These are phyloP conservation scores for Berkeleyomyces rouxiae DNA, from an alignment of 2,329 filamentous ascomycete genomes.

Conservation along the genomic window DNA sequence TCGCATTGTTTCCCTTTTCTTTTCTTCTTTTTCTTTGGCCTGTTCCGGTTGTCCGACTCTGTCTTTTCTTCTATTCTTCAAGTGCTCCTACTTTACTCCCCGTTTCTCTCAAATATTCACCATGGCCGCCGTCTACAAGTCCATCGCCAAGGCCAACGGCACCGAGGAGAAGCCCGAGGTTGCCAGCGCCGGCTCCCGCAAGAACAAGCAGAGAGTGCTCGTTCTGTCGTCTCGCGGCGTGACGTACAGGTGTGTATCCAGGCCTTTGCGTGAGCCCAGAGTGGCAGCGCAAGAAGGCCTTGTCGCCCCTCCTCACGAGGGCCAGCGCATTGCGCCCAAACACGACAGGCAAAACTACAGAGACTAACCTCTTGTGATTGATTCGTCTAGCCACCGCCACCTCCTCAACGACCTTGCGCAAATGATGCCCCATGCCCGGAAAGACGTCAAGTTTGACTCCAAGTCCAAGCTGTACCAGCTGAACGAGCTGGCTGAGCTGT, in stretches of 20 bases:
- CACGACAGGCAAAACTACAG: not conserved
- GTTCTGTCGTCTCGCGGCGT: conserved; percentile 87
- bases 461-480: conserved; percentile 76
- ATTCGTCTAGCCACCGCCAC: conserved; percentile 59
- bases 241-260: conserved; percentile 49
- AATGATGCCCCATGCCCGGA: conserved; percentile 79
- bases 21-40: conserved; percentile 9
- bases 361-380: not conserved
- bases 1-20: not conserved
- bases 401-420: conserved; percentile 75
- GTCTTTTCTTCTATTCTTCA: not conserved
- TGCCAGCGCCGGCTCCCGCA: conserved; percentile 34
- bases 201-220: conserved; percentile 62
- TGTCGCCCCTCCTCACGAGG: too few relatives aligned
- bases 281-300: conserved; percentile 9
- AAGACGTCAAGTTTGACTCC: conserved; percentile 92
- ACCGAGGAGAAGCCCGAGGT: conserved; percentile 29
- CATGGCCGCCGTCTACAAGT: conserved; percentile 64
- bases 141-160: conserved; percentile 43
- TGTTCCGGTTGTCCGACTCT: not conserved
- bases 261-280: not conserved
- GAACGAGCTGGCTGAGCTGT: conserved; percentile 59
- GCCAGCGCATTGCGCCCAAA: not conserved
- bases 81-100: not conserved
- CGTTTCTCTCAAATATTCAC: conserved; percentile 3